These are phyloP conservation scores for Waitea zeae DNA, from an alignment of 1,284 basidiomycete genomes.

Conservation along the genomic window DNA sequence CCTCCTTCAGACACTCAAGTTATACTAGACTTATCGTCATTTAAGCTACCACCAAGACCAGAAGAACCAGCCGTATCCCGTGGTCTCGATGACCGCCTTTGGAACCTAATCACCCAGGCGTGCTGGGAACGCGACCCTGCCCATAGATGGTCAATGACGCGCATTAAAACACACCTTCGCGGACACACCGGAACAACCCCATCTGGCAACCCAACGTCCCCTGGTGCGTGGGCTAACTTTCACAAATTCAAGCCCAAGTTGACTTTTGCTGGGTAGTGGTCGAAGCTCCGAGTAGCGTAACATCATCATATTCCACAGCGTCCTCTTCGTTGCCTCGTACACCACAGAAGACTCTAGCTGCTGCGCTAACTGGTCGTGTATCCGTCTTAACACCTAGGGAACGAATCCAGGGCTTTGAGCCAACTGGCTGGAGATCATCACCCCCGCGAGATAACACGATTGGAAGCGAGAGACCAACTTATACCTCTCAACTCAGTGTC, in stretches of 20 bases:
- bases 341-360: too few relatives aligned
- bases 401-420: too few relatives aligned
- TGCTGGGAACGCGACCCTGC: constrained; percentile 22
- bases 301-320: background rate
- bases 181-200: background rate
- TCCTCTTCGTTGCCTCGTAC: background rate
- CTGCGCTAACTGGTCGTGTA: too few relatives aligned
- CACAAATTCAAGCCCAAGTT: constrained; percentile 10
- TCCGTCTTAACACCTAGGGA: too few relatives aligned
- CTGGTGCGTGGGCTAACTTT: constrained; percentile 9
- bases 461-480: too few relatives aligned
- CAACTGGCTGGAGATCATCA: too few relatives aligned
- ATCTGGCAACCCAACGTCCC: too few relatives aligned
- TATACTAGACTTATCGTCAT: constrained; percentile 13
- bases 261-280: background rate
- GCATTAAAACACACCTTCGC: constrained; percentile 8
- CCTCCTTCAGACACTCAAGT: constrained; percentile 16
- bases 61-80: constrained; percentile 10
- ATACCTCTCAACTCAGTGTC: too few relatives aligned
- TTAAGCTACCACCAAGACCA: constrained; percentile 16
- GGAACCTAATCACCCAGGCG: constrained; percentile 18
- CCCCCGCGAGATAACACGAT: too few relatives aligned
- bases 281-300: too few relatives aligned
- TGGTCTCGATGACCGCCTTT: constrained; percentile 19
- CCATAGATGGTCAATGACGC: constrained; percentile 19